Percentiles rank a stretch among this genome's conserved stretches.
phyloP scores from a whole-genome alignment of 768 basidiomycete genomes.

The Panus rudis region DNA sequence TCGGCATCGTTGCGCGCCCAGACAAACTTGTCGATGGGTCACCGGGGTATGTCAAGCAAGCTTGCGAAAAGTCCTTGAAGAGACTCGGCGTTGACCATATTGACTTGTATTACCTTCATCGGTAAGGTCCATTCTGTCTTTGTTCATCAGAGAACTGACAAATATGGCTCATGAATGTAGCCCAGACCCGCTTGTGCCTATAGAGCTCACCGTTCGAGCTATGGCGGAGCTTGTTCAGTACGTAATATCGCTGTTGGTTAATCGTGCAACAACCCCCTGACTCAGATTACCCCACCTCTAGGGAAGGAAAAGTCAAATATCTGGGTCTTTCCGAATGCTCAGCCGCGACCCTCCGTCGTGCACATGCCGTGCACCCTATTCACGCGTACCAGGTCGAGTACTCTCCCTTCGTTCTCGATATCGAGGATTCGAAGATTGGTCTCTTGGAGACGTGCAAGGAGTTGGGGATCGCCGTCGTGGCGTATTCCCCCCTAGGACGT shows the following conservation, averaged over 20 bases:
- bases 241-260: too few relatives aligned
- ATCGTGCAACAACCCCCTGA: neutral
- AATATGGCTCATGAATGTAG: too few relatives aligned
- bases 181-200: constrained; percentile 17
- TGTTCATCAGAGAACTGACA: too few relatives aligned
- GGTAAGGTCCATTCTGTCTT: too few relatives aligned
- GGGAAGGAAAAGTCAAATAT: constrained; percentile 21
- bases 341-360: constrained; percentile 16
- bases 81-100: constrained; percentile 28
- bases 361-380: constrained; percentile 35
- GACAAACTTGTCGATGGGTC: constrained; percentile 25
- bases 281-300: too few relatives aligned
- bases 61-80: constrained; percentile 33
- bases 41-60: constrained; percentile 33
- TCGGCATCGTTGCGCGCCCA: constrained; percentile 22
- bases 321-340: constrained; percentile 25
- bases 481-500: constrained; percentile 33
- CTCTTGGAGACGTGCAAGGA: constrained; percentile 32
- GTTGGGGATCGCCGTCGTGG: constrained; percentile 34
- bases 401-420: constrained; percentile 35
- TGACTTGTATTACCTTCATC: constrained; percentile 34
- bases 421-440: constrained; percentile 31
- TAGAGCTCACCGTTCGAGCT: constrained; percentile 14
- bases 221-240: constrained; percentile 7
- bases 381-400: constrained; percentile 38